phyloP scores from a whole-genome alignment of 2,329 filamentous ascomycete species.

The Ceratocystis lukuohia region DNA sequence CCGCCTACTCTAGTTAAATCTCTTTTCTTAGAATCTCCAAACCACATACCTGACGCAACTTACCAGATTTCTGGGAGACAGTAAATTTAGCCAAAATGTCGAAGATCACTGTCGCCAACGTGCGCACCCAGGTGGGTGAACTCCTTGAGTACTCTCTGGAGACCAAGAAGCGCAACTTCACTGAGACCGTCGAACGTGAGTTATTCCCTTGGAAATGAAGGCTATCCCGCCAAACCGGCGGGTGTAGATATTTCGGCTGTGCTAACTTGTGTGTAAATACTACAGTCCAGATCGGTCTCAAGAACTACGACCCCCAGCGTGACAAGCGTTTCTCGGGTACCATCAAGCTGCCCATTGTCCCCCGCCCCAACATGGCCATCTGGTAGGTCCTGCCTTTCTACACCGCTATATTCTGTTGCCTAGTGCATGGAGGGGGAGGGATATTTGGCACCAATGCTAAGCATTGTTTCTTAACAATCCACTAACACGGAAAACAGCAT shows the following conservation, averaged over 20 bases:
- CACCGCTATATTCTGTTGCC: not conserved
- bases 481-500: slow-evolving; percentile 30
- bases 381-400: slow-evolving; percentile 32
- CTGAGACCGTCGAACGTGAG: slow-evolving; percentile 65
- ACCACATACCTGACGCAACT: slow-evolving; percentile 17
- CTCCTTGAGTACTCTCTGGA: slow-evolving; percentile 88
- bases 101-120: slow-evolving; percentile 86
- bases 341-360: slow-evolving; percentile 84
- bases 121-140: slow-evolving; percentile 85
- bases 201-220: slow-evolving; percentile 19
- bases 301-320: slow-evolving; percentile 99
- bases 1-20: slow-evolving; percentile 7
- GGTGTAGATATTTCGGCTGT: not conserved
- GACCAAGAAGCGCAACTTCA: slow-evolving; percentile 97
- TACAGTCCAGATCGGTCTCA: slow-evolving; percentile 67
- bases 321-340: slow-evolving; percentile 99
- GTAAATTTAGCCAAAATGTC: slow-evolving; percentile 52
- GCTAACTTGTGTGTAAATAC: slow-evolving; percentile 11
- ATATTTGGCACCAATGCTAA: not conserved
- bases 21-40: slow-evolving; percentile 10
- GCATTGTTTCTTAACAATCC: not conserved
- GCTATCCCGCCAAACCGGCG: not conserved
- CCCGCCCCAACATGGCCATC: slow-evolving; percentile 81
- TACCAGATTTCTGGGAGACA: slow-evolving; percentile 55
- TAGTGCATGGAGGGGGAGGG: not conserved